Percentiles rank a stretch among this genome's conserved stretches.
Evolutionary conservation across 1,284 basidiomycete species (phyloP).

Genomic region (Chalciporus sp.): DNA sequence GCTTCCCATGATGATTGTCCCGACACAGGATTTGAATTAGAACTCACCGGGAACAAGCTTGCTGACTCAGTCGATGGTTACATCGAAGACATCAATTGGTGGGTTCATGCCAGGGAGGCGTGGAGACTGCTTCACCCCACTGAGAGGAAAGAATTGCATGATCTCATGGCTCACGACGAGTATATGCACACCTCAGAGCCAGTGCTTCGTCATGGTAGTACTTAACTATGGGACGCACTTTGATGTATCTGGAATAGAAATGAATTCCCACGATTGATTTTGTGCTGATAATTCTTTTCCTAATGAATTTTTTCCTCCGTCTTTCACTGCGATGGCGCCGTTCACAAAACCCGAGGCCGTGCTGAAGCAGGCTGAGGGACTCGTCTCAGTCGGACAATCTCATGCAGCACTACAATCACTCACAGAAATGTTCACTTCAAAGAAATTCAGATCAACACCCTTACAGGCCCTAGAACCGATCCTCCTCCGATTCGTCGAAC

Average conservation of each 20-base stretch:
- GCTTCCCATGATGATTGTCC: too few relatives aligned
- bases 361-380: constrained; percentile 89
- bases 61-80: too few relatives aligned
- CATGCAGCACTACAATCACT: constrained; percentile 88
- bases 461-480: constrained; percentile 93
- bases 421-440: constrained; percentile 91
- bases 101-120: too few relatives aligned
- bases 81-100: too few relatives aligned
- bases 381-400: constrained; percentile 88
- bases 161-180: too few relatives aligned
- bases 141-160: too few relatives aligned
- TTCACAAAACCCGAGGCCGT: constrained; percentile 92
- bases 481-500: constrained; percentile 91
- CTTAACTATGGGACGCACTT: too few relatives aligned
- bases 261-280: constrained; percentile 15
- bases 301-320: neutral
- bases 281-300: neutral
- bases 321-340: constrained; percentile 68
- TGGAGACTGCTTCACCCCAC: too few relatives aligned
- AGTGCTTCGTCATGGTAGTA: too few relatives aligned
- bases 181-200: too few relatives aligned
- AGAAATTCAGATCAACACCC: constrained; percentile 93
- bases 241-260: constrained; percentile 1
- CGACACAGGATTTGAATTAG: too few relatives aligned
- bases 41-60: too few relatives aligned